These are phyloP conservation scores for Tephrocybe sp. DNA, from an alignment of 768 basidiomycete species.

Conservation along the genomic window DNA sequence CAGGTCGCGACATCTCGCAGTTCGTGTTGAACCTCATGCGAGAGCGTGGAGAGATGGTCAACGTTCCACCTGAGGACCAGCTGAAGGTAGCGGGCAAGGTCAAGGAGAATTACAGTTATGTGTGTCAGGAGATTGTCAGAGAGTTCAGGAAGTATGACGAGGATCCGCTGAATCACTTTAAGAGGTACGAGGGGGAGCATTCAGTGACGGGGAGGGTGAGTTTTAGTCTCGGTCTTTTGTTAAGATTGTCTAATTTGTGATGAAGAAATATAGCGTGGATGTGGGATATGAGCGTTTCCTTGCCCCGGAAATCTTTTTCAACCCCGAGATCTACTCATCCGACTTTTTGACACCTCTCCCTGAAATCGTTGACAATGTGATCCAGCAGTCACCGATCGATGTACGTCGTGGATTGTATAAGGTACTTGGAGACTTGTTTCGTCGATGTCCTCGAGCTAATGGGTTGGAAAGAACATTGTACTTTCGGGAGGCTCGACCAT, in stretches of 20 bases:
- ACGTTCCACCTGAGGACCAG: conserved; percentile 96
- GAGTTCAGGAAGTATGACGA: conserved; percentile 98
- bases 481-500: conserved; percentile 96
- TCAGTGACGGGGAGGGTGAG: conserved; percentile 87
- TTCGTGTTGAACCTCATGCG: conserved; percentile 95
- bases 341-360: conserved; percentile 97
- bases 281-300: conserved; percentile 99
- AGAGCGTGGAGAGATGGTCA: conserved; percentile 87
- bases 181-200: conserved; percentile 91
- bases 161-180: conserved; percentile 94
- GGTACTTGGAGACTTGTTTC: conserved; percentile 32
- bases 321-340: conserved; percentile 97
- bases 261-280: conserved; percentile 89
- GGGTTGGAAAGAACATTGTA: conserved; percentile 78
- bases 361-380: conserved; percentile 93
- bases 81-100: conserved; percentile 87
- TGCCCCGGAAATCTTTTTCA: conserved; percentile 99
- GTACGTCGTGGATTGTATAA: conserved; percentile 96
- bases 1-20: conserved; percentile 94
- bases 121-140: conserved; percentile 98
- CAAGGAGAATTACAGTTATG: conserved; percentile 98
- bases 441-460: neutral
- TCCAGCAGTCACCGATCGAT: conserved; percentile 95
- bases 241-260: neutral
- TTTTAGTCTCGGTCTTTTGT: neutral